Conservation (phyloP, 1,284 basidiomycete species). For the Hemileccinum hortonii region DNA sequence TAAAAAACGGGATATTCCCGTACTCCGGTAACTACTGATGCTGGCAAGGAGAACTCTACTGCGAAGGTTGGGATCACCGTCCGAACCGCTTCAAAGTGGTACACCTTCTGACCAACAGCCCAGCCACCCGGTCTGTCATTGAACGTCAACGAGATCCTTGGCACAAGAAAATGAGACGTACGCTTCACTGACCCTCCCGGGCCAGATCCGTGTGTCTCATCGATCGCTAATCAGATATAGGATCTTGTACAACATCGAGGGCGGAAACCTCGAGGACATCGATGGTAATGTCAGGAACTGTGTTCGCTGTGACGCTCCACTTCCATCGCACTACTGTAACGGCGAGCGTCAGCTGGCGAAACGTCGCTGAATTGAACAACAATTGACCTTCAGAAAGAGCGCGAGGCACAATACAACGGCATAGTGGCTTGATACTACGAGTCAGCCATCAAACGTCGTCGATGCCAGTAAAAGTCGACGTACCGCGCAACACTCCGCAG, state of each 20-base stretch:
- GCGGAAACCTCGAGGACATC: conserved; percentile 9
- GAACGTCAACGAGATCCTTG: conserved; percentile 7
- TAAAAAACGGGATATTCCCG: conserved; percentile 31
- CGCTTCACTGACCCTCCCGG: conserved; percentile 26
- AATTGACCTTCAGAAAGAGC: conserved; percentile 3
- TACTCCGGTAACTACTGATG: conserved; percentile 22
- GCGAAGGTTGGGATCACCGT: conserved; percentile 1
- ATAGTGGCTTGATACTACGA: not conserved
- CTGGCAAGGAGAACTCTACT: conserved; percentile 7
- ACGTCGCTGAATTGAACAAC: not conserved
- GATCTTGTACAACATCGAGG: conserved; percentile 8
- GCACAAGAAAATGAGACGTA: conserved; percentile 1
- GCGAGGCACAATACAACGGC: conserved; percentile 23
- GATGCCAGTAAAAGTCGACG: not conserved
- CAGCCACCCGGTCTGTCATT: conserved; percentile 14
- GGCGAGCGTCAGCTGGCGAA: not conserved
- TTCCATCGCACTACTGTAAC: conserved; percentile 9
- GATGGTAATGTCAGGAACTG: conserved; percentile 13
- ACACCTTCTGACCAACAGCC: conserved; percentile 11
- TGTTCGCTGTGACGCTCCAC: conserved; percentile 19
- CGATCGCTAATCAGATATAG: conserved; percentile 15
- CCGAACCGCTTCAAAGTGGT: not conserved
- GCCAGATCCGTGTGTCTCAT: conserved; percentile 26
- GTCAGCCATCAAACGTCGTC: conserved; percentile 8
- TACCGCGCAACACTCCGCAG: conserved; percentile 18